Conservation (phyloP, 345 rosid species). For the Sonneratia caseolaris region DNA sequence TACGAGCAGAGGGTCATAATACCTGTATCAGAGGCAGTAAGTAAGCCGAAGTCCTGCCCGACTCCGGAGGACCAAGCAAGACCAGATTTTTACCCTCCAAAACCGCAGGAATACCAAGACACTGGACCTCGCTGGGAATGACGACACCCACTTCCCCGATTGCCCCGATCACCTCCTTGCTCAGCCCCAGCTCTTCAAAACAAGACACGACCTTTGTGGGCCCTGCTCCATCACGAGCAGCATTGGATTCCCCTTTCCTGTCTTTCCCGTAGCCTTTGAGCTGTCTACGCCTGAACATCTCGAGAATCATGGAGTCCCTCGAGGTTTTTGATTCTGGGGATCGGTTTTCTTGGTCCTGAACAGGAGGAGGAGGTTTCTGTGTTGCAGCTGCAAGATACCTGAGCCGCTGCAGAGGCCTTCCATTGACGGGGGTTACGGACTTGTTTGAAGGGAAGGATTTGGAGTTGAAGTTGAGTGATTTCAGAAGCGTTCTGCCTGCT, state of each 20-base stretch:
- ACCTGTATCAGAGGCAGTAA: constrained; percentile 87
- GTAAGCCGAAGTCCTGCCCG: constrained; percentile 81
- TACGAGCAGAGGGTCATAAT: background rate
- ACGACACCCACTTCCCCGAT: constrained; percentile 60
- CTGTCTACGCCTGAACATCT: constrained; percentile 65
- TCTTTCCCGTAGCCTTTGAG: constrained; percentile 33
- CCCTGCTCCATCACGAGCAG: constrained; percentile 19
- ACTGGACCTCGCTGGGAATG: constrained; percentile 84
- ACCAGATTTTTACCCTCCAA: constrained; percentile 65
- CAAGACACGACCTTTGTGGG: constrained; percentile 26
- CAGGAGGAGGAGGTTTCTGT: constrained; percentile 16
- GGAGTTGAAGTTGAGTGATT: background rate
- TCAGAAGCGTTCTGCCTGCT: constrained; percentile 1
- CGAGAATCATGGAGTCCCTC: constrained; percentile 59
- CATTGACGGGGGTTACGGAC: constrained; percentile 28
- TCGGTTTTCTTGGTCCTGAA: background rate
- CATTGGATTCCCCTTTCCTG: background rate
- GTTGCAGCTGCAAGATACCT: constrained; percentile 6
- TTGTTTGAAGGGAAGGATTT: constrained; percentile 24
- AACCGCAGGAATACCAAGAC: constrained; percentile 70
- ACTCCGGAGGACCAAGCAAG: constrained; percentile 79
- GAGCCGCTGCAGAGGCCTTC: constrained; percentile 6
- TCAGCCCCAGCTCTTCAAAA: constrained; percentile 68
- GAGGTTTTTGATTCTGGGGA: constrained; percentile 18
- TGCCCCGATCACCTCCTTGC: constrained; percentile 65